A percentile compares a stretch with the other conserved stretches of the same genome.
phyloP scores from a whole-genome alignment of 2,329 filamentous ascomycete species.

The Acrodontium crateriforme region DNA sequence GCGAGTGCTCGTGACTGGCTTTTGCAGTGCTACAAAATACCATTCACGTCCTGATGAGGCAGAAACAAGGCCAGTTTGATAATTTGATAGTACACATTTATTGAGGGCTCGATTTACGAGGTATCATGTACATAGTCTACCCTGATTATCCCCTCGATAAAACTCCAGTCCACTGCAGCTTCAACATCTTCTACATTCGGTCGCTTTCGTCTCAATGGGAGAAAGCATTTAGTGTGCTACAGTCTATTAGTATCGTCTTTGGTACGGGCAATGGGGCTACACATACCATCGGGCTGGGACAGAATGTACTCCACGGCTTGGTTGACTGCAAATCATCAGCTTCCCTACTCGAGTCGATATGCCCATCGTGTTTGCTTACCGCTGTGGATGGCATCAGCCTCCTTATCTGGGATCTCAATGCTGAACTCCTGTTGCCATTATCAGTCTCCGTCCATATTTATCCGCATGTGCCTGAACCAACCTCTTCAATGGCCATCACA shows the following conservation, averaged over 20 bases:
- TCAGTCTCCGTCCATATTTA: conserved; percentile 38
- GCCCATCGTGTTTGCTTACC: conserved; percentile 48
- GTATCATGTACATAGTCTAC: conserved; percentile 18
- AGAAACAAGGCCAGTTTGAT: too few relatives aligned
- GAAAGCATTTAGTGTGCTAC: conserved; percentile 22
- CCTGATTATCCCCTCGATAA: conserved; percentile 6
- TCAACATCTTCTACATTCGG: conserved; percentile 1
- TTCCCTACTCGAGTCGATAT: neutral
- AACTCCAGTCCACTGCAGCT: too few relatives aligned
- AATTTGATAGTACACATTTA: conserved; percentile 20
- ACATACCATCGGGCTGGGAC: conserved; percentile 79
- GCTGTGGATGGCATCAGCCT: conserved; percentile 86
- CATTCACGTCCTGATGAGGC: too few relatives aligned
- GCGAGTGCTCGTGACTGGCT: too few relatives aligned
- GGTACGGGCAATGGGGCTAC: neutral
- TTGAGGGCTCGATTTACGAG: conserved; percentile 9
- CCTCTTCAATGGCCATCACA: conserved; percentile 99
- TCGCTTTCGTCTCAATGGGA: neutral
- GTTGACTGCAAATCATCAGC: conserved; percentile 48
- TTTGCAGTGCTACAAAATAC: too few relatives aligned
- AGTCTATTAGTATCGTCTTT: conserved; percentile 8
- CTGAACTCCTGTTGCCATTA: conserved; percentile 50
- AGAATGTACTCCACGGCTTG: conserved; percentile 92
- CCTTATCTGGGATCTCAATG: conserved; percentile 98
- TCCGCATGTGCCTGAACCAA: conserved; percentile 24